Evolutionary conservation across 2,329 filamentous ascomycete genomes (phyloP), one percentile per base, ranked within the genome.

Genomic region (Chaetothyriales sp.): DNA sequence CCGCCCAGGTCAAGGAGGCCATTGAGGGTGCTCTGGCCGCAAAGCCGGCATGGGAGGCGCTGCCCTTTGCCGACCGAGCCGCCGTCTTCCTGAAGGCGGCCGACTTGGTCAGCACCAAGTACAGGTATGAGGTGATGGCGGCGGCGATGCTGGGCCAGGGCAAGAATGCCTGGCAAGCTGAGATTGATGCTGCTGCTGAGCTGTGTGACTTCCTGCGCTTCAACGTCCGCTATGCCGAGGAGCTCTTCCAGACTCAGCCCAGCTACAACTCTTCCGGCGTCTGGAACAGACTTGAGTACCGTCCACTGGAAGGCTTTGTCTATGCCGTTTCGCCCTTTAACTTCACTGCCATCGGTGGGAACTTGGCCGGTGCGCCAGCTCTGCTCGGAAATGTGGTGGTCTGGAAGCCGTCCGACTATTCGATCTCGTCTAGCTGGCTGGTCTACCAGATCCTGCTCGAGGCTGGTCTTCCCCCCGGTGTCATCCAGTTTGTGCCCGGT

Each of bases 131-230:
- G 51, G 79, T 98, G 61, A 94, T 96, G 85, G 90, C 92, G 6
- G 80, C 87, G 44, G 95, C 92, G 12, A 95, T 96, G 80, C 74
- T 95, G 28, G 92, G 90, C 54, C 90, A 98, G 70, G 90, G 92
- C 62, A 96, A 96, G 79, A 96, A 95, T 67, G 87, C 86, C 46
- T 96, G 88, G 88, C 90, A 98, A 70, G 90, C 92, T n/a, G 90
- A 98, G 75, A 96, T 96, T 57, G 90, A 96, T 68, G 78, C 89
- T 42, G 90, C 90, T 18, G 90, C 90, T 7, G 92, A 98, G 74
- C 71, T 94, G 60, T 83, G 80, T 60, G 90, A 98, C 66, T 96
- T 96, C 70, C 73, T 96, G 65, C 80, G 88, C 64, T 95, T 95
- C 74, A 92, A 92, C 64, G 90, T 95, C 49, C 81, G 89, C 66